Evolutionary conservation across 305 asterid genomes (phyloP).

Genomic region (Fraxinus velutina): DNA sequence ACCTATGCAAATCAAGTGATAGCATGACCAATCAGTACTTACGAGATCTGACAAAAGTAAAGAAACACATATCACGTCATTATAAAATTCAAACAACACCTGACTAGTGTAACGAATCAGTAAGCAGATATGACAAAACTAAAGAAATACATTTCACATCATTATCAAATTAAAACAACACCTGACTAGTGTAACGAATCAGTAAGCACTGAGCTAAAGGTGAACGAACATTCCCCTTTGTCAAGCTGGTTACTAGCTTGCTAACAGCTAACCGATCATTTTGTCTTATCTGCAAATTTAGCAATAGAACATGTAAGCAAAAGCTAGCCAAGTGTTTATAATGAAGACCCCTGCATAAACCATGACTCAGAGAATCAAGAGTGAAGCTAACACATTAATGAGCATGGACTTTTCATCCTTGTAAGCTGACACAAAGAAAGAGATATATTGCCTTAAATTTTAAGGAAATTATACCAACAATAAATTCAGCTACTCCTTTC

Average conservation of each 20-base stretch:
- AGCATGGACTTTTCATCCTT: background rate
- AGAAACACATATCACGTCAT: slow-evolving; percentile 15
- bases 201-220: slow-evolving; percentile 94
- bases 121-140: slow-evolving; percentile 46
- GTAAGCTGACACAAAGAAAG: background rate
- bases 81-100: slow-evolving; percentile 39
- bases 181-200: slow-evolving; percentile 94
- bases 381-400: background rate
- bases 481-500: background rate
- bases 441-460: background rate
- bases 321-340: slow-evolving; percentile 9
- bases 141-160: slow-evolving; percentile 17
- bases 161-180: slow-evolving; percentile 25
- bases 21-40: slow-evolving; percentile 23
- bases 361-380: background rate
- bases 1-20: slow-evolving; percentile 46
- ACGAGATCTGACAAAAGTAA: slow-evolving; percentile 17
- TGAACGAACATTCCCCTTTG: slow-evolving; percentile 86
- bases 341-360: slow-evolving; percentile 4
- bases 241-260: slow-evolving; percentile 87
- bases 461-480: background rate
- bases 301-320: slow-evolving; percentile 17
- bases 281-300: slow-evolving; percentile 73
- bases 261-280: slow-evolving; percentile 91
- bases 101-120: slow-evolving; percentile 88